Conservation (phyloP, 148 eudicot genomes). For the Vaccinium corymbosum region DNA sequence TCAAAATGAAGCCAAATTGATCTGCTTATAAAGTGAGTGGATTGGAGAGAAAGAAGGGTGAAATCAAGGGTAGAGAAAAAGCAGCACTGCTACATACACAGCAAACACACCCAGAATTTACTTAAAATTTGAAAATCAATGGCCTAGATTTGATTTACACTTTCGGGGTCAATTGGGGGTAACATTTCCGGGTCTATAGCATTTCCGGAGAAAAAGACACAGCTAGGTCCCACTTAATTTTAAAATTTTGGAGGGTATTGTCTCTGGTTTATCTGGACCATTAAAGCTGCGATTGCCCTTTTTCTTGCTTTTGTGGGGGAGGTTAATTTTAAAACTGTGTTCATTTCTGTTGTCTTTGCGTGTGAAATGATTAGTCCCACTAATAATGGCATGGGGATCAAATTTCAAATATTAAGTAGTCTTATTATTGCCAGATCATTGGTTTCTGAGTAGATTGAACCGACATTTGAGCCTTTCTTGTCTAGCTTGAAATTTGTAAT, state of each 20-base stretch:
- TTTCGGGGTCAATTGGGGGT: too few species aligned
- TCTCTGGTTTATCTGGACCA: conserved; percentile 25
- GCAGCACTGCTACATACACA: not conserved
- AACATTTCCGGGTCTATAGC: too few species aligned
- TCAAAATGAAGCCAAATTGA: conserved; percentile 13
- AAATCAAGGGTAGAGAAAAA: conserved; percentile 6
- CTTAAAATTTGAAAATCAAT: too few species aligned
- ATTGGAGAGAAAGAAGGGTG: not conserved
- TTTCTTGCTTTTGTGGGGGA: conserved; percentile 15
- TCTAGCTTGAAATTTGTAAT: not conserved
- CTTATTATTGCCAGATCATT: conserved; percentile 39
- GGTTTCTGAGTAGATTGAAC: not conserved
- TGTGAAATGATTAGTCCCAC: conserved; percentile 12
- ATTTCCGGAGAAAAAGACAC: not conserved
- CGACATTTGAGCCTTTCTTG: not conserved
- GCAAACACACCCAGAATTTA: too few species aligned
- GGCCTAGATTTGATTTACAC: too few species aligned
- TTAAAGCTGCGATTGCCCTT: conserved; percentile 23
- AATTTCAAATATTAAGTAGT: conserved; percentile 13
- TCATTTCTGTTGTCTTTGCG: conserved; percentile 8
- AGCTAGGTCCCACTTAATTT: conserved; percentile 12
- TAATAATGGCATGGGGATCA: not conserved
- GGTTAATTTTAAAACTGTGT: conserved; percentile 13
- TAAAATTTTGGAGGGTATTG: conserved; percentile 19
- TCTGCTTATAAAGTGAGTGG: conserved; percentile 31